Percentiles rank a stretch among this genome's conserved stretches.
Evolutionary conservation across 192 early-diverging fungal species (phyloP).

Genomic region (Backusella sp.): DNA sequence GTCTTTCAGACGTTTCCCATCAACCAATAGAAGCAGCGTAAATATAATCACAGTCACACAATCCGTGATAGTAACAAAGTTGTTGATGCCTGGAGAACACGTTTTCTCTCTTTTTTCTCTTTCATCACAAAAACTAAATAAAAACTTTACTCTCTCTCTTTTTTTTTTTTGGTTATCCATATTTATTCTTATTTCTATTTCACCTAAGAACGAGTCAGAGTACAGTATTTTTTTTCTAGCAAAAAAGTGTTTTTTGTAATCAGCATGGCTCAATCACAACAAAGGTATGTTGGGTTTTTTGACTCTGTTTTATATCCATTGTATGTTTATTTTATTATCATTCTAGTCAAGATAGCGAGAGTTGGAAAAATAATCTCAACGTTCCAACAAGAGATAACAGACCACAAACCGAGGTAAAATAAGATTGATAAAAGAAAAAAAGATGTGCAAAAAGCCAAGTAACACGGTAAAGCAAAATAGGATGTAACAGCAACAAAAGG

Average conservation of each 20-base stretch:
- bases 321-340: not conserved
- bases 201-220: not conserved
- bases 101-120: not conserved
- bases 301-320: not conserved
- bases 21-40: not conserved
- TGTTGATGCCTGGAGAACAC: not conserved
- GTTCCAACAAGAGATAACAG: conserved; percentile 85
- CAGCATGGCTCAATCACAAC: not conserved
- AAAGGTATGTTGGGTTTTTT: not conserved
- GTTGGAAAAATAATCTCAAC: conserved; percentile 77
- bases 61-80: not conserved
- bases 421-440: not conserved
- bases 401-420: conserved; percentile 80
- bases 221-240: not conserved
- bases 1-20: not conserved
- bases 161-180: not conserved
- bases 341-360: conserved; percentile 57
- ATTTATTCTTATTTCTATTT: not conserved
- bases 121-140: not conserved
- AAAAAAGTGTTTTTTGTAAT: not conserved
- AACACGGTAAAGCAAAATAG: conserved; percentile 15
- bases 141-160: not conserved
- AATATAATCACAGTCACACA: not conserved
- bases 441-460: not conserved
- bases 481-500: conserved; percentile 99